Evolutionary conservation across 306 rosid species (phyloP), one percentile per base, ranked within the genome.

Genomic region (Acacia acuminata): DNA sequence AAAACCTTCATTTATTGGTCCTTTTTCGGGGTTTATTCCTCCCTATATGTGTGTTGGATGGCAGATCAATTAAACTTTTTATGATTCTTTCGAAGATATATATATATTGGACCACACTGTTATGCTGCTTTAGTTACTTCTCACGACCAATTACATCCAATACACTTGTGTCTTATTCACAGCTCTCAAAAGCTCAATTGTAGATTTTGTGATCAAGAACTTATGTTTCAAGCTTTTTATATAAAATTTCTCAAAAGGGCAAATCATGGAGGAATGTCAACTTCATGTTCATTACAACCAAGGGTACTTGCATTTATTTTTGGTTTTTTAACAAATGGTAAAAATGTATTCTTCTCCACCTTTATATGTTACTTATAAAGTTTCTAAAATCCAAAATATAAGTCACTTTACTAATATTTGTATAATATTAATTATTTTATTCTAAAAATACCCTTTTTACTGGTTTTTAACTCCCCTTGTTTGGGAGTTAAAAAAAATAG

Each of bases 1-100:
- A 40, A 73, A 60, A 61, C 69, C 71, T 77, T 60, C 81, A 38
- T 6, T 45, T n/a, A 77, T 64, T 45, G 63, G 73, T 17, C 69
- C 69, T 30, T 64, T 63, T 30, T 30, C 14, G 2, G 32, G 65
- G 60, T n/a, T 44, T 63, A 43, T 24, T 63, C 44, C 50, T 43
- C 43, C 43, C 20, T 27, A 55, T 53, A 10, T 11, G 27, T 58
- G 32, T 58, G 32, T 44, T 19, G 13, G 8, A 67, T 27, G 72
- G 80, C 60, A 53, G 9, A 16, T 15, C n/a, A 51, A 53, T 53
- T 53, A 53, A 7, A 53, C 22, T 17, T 4, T 44, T 5, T 25
- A 43, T 63, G 20, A 30, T 77, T 64, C 80, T 36, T 34, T 58
- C 3, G 32, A 25, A 25, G 45, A 14, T 20, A 27, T 56, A 56